phyloP scores from a whole-genome alignment of 139 green algal genomes.

The Chlamydomonas sp. region DNA sequence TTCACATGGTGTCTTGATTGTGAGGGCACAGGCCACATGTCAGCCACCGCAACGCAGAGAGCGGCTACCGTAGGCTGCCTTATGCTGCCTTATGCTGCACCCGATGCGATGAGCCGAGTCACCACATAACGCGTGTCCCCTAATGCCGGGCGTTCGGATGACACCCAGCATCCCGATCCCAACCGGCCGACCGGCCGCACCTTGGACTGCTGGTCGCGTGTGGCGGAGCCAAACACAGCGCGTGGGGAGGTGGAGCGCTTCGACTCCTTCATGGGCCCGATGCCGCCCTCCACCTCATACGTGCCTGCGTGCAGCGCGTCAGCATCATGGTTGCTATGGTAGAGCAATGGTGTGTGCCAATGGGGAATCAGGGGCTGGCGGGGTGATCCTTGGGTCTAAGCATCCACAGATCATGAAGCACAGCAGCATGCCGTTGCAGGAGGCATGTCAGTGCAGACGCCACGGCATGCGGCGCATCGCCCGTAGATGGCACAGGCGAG shows the following conservation, averaged over 20 bases:
- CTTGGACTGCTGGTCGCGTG: constrained; percentile 57
- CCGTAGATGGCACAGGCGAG: no score
- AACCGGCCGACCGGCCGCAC: constrained; percentile 3
- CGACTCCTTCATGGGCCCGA: constrained; percentile 67
- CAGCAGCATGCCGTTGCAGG: no score
- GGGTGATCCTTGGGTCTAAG: no score
- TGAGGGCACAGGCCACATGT: no score
- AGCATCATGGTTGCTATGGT: constrained; percentile 7
- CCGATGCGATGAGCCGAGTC: not conserved
- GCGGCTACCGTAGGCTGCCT: no score
- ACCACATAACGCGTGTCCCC: no score
- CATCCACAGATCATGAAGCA: no score
- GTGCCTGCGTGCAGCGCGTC: constrained; percentile 21
- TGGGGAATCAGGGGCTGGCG: no score
- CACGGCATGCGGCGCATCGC: no score
- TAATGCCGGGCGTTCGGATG: no score
- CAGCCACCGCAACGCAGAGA: not conserved
- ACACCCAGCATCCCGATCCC: not conserved
- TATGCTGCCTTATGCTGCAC: not conserved
- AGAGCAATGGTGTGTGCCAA: not conserved
- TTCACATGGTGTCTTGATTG: no score
- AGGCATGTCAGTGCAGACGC: no score
- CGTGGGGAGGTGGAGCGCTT: constrained; percentile 50
- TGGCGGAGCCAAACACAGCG: constrained; percentile 66
- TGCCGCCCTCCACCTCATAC: constrained; percentile 47